These are phyloP conservation scores for Neurospora tetrasperma DNA, from an alignment of 495 filamentous ascomycete species.

Conservation along the genomic window DNA sequence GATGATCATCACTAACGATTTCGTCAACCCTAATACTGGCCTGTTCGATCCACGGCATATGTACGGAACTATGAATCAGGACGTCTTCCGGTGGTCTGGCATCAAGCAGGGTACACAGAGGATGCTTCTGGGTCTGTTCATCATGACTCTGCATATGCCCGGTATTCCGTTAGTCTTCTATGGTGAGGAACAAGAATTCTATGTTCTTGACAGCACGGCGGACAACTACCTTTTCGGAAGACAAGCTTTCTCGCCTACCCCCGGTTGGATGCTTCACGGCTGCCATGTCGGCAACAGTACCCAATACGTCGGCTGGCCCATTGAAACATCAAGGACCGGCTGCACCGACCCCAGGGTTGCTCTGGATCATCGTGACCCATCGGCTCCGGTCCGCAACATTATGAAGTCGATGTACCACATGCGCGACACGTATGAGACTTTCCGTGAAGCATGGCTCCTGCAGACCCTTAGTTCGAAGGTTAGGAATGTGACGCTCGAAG, in stretches of 20 bases:
- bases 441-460: constrained; percentile 53
- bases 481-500: not conserved
- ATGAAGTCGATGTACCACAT: constrained; percentile 58
- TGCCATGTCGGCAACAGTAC: constrained; percentile 46
- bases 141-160: constrained; percentile 54
- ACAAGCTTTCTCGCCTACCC: constrained; percentile 52
- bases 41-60: constrained; percentile 61
- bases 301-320: constrained; percentile 49
- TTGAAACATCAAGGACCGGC: constrained; percentile 43
- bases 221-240: constrained; percentile 61
- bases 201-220: constrained; percentile 56
- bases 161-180: constrained; percentile 56
- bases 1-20: constrained; percentile 52
- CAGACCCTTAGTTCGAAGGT: not conserved
- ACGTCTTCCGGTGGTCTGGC: constrained; percentile 64
- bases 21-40: constrained; percentile 57
- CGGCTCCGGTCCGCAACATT: constrained; percentile 36
- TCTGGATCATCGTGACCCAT: constrained; percentile 50
- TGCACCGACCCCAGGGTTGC: constrained; percentile 61
- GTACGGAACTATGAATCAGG: constrained; percentile 61
- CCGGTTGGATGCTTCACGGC: constrained; percentile 59
- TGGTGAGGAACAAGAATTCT: constrained; percentile 64
- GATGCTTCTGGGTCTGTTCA: constrained; percentile 50
- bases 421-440: constrained; percentile 45
- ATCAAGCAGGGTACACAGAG: constrained; percentile 50